Conservation (phyloP, 495 filamentous ascomycete species). For the Clavariopsis aquatica region DNA sequence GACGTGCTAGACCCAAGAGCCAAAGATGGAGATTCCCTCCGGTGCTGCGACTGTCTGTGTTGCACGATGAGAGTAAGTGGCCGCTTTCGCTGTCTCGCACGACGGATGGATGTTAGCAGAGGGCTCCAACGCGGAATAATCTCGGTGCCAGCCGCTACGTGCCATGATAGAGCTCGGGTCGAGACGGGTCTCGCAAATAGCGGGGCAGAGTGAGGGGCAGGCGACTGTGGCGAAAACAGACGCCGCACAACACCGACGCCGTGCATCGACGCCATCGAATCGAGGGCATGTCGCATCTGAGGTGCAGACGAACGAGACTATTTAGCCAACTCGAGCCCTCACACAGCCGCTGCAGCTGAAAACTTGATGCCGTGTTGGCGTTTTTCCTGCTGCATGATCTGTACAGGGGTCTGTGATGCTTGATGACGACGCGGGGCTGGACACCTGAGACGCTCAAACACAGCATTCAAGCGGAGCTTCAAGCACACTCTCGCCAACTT, state of each 20-base stretch:
- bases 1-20: too few species aligned
- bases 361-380: conserved; percentile 1
- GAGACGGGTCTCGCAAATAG: neutral
- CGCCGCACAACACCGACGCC: too few species aligned
- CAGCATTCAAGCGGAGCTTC: neutral
- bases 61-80: too few species aligned
- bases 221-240: neutral
- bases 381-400: conserved; percentile 3
- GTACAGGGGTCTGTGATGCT: conserved; percentile 10
- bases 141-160: too few species aligned
- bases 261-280: neutral
- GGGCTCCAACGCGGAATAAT: too few species aligned
- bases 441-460: neutral
- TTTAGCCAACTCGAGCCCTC: neutral
- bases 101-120: too few species aligned
- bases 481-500: neutral
- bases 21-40: too few species aligned
- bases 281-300: neutral
- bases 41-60: too few species aligned
- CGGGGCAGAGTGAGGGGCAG: neutral
- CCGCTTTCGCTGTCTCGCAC: too few species aligned
- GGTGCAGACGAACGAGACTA: neutral
- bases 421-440: neutral
- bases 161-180: neutral
- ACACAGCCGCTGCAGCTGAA: neutral